Evolutionary conservation across 805 yeast species (phyloP).

Genomic region (Diddensiella santjacobensis): DNA sequence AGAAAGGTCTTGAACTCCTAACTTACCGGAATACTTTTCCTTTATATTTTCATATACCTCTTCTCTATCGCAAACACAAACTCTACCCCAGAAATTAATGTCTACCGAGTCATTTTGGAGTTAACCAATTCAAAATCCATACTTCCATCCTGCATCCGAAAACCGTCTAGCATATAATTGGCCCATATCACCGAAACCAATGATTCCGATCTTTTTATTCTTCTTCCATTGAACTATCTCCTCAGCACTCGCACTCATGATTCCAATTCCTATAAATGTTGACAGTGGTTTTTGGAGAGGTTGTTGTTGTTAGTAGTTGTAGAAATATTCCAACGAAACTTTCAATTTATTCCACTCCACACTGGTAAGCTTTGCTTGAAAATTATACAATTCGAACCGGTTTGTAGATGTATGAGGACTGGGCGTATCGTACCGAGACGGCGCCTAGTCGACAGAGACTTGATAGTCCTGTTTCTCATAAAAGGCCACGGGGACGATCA

Average conservation of each 20-base stretch:
- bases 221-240: slow-evolving; percentile 34
- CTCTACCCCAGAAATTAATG: too few relatives aligned
- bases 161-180: slow-evolving; percentile 75
- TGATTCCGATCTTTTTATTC: slow-evolving; percentile 71
- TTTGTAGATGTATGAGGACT: slow-evolving; percentile 31
- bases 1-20: neutral
- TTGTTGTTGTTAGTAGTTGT: too few relatives aligned
- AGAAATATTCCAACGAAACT: too few relatives aligned
- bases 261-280: too few relatives aligned
- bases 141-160: slow-evolving; percentile 76
- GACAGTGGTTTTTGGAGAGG: too few relatives aligned
- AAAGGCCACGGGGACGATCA: slow-evolving; percentile 20
- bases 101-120: too few relatives aligned
- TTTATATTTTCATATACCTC: slow-evolving; percentile 49
- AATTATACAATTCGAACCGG: too few relatives aligned
- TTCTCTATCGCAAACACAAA: slow-evolving; percentile 83
- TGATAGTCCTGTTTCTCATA: slow-evolving; percentile 1
- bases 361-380: too few relatives aligned
- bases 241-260: neutral
- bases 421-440: slow-evolving; percentile 29
- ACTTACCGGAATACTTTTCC: slow-evolving; percentile 33
- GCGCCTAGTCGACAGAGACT: slow-evolving; percentile 2
- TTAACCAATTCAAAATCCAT: too few relatives aligned
- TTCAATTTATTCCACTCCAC: too few relatives aligned
- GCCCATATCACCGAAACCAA: slow-evolving; percentile 98